phyloP scores from a whole-genome alignment of 2,329 filamentous ascomycete genomes.

The Epichloe aotearoae region DNA sequence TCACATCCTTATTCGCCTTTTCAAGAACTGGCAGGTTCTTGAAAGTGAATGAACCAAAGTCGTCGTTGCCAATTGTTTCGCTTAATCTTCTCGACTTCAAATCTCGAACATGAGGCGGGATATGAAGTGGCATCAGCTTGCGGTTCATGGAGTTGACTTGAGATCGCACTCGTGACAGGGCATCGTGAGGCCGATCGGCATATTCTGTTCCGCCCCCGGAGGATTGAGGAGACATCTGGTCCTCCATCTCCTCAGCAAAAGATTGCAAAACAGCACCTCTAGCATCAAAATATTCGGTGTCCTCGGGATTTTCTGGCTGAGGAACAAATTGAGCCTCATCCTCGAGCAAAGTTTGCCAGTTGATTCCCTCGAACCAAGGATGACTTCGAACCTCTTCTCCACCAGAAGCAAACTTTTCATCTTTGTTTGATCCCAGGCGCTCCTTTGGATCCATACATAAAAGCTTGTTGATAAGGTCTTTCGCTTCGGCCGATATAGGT shows the following conservation, averaged over 20 bases:
- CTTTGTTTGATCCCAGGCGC: constrained; percentile 72
- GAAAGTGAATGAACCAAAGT: constrained; percentile 93
- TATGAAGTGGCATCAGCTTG: constrained; percentile 86
- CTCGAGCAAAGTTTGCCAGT: constrained; percentile 84
- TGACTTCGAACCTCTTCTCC: constrained; percentile 86
- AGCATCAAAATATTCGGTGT: constrained; percentile 94
- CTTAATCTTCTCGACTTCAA: constrained; percentile 76
- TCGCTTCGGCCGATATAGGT: constrained; percentile 67
- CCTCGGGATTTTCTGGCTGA: constrained; percentile 82
- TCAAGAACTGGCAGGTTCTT: constrained; percentile 95
- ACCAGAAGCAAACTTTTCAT: constrained; percentile 70
- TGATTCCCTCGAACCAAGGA: constrained; percentile 74
- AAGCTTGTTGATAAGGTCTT: constrained; percentile 86
- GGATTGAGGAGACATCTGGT: constrained; percentile 64
- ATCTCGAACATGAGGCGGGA: constrained; percentile 91
- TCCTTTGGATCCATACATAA: constrained; percentile 73
- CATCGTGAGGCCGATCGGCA: constrained; percentile 83
- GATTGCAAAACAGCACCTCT: constrained; percentile 83
- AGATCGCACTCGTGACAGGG: constrained; percentile 74
- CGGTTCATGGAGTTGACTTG: constrained; percentile 81
- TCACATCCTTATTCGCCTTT: constrained; percentile 97
- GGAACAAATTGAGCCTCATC: constrained; percentile 95
- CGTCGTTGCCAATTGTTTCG: constrained; percentile 77
- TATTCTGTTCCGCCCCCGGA: constrained; percentile 63
- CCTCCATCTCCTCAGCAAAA: constrained; percentile 89